These are phyloP conservation scores for Styphnolobium japonicum DNA, from an alignment of 306 rosid genomes.

Conservation along the genomic window DNA sequence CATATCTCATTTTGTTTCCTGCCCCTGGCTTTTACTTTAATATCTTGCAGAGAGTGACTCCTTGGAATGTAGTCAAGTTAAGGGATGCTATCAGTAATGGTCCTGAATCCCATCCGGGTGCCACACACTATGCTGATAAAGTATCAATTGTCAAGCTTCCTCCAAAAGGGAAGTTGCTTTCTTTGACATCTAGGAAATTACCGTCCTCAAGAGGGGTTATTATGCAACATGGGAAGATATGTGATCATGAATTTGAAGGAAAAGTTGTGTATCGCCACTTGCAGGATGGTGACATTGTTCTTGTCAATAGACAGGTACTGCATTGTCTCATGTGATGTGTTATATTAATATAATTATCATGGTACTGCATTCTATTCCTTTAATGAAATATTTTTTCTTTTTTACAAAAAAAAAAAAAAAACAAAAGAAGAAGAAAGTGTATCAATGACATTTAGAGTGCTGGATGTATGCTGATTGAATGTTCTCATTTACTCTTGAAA, in stretches of 20 bases:
- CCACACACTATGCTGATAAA: slow-evolving; percentile 75
- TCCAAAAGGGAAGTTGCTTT: slow-evolving; percentile 41
- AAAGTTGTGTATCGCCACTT: slow-evolving; percentile 87
- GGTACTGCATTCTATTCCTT: not conserved
- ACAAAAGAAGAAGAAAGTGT: not conserved
- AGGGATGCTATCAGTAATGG: slow-evolving; percentile 77
- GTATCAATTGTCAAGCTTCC: slow-evolving; percentile 45
- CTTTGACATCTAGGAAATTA: slow-evolving; percentile 58
- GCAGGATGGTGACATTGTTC: slow-evolving; percentile 92
- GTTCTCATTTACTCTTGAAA: not conserved
- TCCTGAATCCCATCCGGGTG: slow-evolving; percentile 86
- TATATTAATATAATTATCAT: not conserved
- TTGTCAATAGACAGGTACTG: slow-evolving; percentile 90
- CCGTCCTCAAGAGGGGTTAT: slow-evolving; percentile 76
- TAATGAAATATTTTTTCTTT: not conserved
- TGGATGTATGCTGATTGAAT: not conserved
- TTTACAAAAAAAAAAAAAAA: no score
- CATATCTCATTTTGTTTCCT: slow-evolving; percentile 26
- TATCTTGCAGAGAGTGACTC: slow-evolving; percentile 77
- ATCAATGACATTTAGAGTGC: not conserved
- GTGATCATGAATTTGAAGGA: slow-evolving; percentile 71
- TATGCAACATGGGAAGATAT: slow-evolving; percentile 53
- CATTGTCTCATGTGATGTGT: slow-evolving; percentile 21
- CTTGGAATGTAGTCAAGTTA: slow-evolving; percentile 73
- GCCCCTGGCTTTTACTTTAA: not conserved